Conservation (phyloP, 176 grass and related monocot genomes). For the Calamus simplicifolius region DNA sequence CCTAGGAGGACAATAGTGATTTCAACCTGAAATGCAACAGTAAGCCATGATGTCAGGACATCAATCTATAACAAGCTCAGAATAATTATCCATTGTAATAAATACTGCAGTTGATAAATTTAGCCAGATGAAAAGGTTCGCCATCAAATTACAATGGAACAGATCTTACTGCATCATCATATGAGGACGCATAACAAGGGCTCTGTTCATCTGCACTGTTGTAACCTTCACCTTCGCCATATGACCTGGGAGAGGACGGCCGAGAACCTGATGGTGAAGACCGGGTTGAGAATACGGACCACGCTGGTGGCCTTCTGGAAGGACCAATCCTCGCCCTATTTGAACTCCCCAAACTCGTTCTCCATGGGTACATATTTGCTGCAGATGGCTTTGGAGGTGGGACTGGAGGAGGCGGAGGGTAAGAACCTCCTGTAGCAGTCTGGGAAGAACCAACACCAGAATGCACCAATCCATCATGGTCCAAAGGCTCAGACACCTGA, state of each 20-base stretch:
- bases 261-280: conserved; percentile 69
- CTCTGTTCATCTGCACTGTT: conserved; percentile 97
- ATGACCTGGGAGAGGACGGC: conserved; percentile 84
- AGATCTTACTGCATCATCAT: conserved; percentile 75
- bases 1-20: too few species aligned
- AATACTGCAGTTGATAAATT: too few species aligned
- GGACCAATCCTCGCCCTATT: conserved; percentile 54
- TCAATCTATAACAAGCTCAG: too few species aligned
- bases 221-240: conserved; percentile 83
- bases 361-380: conserved; percentile 40
- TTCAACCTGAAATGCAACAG: too few species aligned
- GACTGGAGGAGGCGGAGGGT: conserved; percentile 67
- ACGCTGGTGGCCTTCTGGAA: conserved; percentile 71
- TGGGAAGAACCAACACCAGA: conserved; percentile 28
- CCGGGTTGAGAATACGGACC: conserved; percentile 41
- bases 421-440: conserved; percentile 30
- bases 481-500: conserved; percentile 29
- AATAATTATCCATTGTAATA: too few species aligned
- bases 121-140: too few species aligned
- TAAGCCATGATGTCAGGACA: too few species aligned
- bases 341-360: conserved; percentile 48
- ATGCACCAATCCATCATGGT: conserved; percentile 29
- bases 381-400: conserved; percentile 66
- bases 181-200: conserved; percentile 50
- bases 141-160: conserved; percentile 18